Evolutionary conservation across 169 alveolate genomes (phyloP).

Genomic region (Perkinsus marinus): DNA sequence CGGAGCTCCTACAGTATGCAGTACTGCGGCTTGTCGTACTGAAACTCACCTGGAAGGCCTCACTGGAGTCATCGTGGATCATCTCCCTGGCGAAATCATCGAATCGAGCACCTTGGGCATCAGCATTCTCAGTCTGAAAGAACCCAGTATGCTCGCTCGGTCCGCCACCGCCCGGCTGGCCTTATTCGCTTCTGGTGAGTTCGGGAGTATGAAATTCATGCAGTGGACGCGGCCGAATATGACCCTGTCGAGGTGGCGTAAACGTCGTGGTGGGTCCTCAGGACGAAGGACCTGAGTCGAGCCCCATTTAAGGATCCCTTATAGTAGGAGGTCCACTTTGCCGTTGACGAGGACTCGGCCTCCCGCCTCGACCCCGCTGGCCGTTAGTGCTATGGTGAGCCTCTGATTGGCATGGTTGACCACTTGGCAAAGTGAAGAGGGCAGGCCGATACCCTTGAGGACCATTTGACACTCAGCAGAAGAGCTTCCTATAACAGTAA

Average conservation of each 20-base stretch:
- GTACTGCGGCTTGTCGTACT: not conserved
- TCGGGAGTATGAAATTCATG: not conserved
- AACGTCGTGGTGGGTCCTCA: not conserved
- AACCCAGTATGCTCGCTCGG: too few species aligned
- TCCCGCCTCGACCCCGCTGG: not conserved
- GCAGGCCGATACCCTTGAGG: not conserved
- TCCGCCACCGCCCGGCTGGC: not conserved
- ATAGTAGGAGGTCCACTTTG: not conserved
- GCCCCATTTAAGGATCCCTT: not conserved
- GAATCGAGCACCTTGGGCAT: not conserved
- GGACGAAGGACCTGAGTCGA: not conserved
- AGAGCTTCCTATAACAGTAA: not conserved
- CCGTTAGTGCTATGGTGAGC: not conserved
- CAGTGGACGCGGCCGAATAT: conserved; percentile 2
- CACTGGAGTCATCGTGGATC: not conserved
- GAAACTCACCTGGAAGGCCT: not conserved
- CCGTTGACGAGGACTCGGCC: not conserved
- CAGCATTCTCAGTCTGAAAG: not conserved
- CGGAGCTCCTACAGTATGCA: not conserved
- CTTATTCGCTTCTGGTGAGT: not conserved
- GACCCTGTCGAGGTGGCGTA: not conserved
- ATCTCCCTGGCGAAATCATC: not conserved
- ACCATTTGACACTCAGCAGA: not conserved
- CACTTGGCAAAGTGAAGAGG: not conserved
- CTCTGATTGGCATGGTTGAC: not conserved